Evolutionary conservation across 371 early-diverging fungal genomes (phyloP).

Genomic region (Lichtheimia ramosa): DNA sequence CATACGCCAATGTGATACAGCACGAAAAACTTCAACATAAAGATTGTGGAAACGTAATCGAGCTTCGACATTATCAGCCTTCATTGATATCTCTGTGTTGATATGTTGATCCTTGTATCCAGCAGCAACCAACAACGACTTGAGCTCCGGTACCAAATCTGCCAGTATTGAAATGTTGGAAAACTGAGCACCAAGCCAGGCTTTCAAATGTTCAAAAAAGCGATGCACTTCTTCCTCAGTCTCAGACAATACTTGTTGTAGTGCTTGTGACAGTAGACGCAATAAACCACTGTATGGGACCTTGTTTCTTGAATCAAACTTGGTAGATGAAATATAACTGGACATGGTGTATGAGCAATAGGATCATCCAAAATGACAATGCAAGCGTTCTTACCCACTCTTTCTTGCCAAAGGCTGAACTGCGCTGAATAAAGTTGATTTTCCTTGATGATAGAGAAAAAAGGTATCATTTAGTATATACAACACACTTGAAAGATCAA

Average conservation of each 20-base stretch:
- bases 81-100: slow-evolving; percentile 16
- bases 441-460: slow-evolving; percentile 22
- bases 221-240: slow-evolving; percentile 35
- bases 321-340: slow-evolving; percentile 39
- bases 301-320: slow-evolving; percentile 42
- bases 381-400: slow-evolving; percentile 26
- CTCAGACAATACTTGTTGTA: slow-evolving; percentile 48
- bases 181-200: slow-evolving; percentile 34
- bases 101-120: background rate
- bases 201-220: slow-evolving; percentile 33
- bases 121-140: slow-evolving; percentile 21
- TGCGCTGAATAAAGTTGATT: slow-evolving; percentile 39
- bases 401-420: slow-evolving; percentile 39
- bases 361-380: background rate
- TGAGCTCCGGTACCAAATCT: slow-evolving; percentile 43
- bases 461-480: no score
- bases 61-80: slow-evolving; percentile 38
- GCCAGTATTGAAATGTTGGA: slow-evolving; percentile 34
- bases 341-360: background rate
- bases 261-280: slow-evolving; percentile 37
- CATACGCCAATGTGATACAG: slow-evolving; percentile 44
- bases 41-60: slow-evolving; percentile 41
- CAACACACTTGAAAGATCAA: background rate
- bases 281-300: slow-evolving; percentile 40
- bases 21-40: slow-evolving; percentile 43